Conservation (phyloP, 2,329 filamentous ascomycete genomes). For the Hypoxylon sp. region DNA sequence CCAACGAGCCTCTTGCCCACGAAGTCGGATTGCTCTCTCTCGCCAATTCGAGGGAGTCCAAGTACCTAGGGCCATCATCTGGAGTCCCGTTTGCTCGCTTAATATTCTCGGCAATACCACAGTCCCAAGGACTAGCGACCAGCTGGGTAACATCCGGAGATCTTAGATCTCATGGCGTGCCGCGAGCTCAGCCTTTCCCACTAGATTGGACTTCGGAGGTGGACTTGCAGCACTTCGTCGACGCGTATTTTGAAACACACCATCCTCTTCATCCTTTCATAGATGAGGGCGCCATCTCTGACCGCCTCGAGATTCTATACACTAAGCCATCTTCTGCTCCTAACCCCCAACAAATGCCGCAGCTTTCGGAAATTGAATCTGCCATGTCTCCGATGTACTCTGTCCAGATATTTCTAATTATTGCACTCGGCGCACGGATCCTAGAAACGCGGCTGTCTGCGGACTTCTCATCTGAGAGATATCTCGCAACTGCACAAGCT, state of each 20-base stretch:
- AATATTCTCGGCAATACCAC: slow-evolving; percentile 46
- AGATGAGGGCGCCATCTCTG: slow-evolving; percentile 47
- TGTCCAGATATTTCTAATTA: slow-evolving; percentile 49
- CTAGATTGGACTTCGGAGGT: slow-evolving; percentile 35
- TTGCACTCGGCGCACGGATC: slow-evolving; percentile 48
- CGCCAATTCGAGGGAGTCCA: slow-evolving; percentile 47
- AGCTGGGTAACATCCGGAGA: slow-evolving; percentile 24
- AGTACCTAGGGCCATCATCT: slow-evolving; percentile 51
- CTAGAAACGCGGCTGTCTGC: slow-evolving; percentile 45
- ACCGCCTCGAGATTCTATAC: slow-evolving; percentile 46
- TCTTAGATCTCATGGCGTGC: background rate
- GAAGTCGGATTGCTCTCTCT: slow-evolving; percentile 49
- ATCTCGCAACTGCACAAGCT: slow-evolving; percentile 48
- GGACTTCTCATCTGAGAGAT: slow-evolving; percentile 47
- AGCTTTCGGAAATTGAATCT: slow-evolving; percentile 40
- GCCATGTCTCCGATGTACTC: slow-evolving; percentile 34
- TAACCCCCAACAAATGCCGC: slow-evolving; percentile 44
- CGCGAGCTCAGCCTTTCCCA: slow-evolving; percentile 25
- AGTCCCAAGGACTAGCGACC: slow-evolving; percentile 36
- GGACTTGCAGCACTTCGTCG: slow-evolving; percentile 43
- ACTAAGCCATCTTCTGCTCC: slow-evolving; percentile 38
- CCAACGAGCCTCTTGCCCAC: slow-evolving; percentile 46
- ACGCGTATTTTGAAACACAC: slow-evolving; percentile 50
- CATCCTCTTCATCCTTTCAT: slow-evolving; percentile 51
- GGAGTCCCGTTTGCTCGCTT: slow-evolving; percentile 49